These are phyloP conservation scores for Fusarium sp. DNA, from an alignment of 2,329 filamentous ascomycete species.

Conservation along the genomic window DNA sequence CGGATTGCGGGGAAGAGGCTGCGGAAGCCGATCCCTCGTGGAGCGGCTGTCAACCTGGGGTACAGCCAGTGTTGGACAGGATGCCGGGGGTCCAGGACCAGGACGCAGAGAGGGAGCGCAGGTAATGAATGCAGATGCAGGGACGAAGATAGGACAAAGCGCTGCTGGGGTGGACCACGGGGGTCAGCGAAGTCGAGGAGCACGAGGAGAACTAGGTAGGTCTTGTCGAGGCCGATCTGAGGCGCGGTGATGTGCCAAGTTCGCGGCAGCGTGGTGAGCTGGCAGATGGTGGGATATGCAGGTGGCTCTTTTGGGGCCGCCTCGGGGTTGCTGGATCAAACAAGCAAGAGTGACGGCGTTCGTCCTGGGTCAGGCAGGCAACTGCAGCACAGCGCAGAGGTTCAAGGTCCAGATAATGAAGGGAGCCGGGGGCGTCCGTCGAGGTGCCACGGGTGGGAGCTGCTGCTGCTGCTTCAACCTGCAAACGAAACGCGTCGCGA, in stretches of 20 bases:
- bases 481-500: conserved; percentile 23
- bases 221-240: conserved; percentile 43
- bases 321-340: conserved; percentile 41
- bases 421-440: conserved; percentile 21
- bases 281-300: conserved; percentile 50
- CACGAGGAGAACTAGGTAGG: conserved; percentile 34
- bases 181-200: conserved; percentile 27
- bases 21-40: conserved; percentile 43
- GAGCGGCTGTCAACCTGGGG: conserved; percentile 42
- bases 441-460: conserved; percentile 26
- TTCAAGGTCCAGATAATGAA: conserved; percentile 33
- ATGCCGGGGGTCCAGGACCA: conserved; percentile 32
- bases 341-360: conserved; percentile 34
- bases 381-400: conserved; percentile 43
- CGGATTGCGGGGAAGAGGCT: conserved; percentile 44
- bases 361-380: conserved; percentile 35
- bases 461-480: conserved; percentile 21
- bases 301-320: conserved; percentile 49
- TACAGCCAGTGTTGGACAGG: conserved; percentile 37
- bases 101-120: conserved; percentile 24
- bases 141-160: conserved; percentile 38
- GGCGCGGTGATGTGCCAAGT: conserved; percentile 44
- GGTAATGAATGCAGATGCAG: conserved; percentile 45
- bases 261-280: conserved; percentile 47
- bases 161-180: conserved; percentile 38